Evolutionary conservation across 1,139 yeast genomes (phyloP).

Genomic region (Chernovozyma aurita): DNA sequence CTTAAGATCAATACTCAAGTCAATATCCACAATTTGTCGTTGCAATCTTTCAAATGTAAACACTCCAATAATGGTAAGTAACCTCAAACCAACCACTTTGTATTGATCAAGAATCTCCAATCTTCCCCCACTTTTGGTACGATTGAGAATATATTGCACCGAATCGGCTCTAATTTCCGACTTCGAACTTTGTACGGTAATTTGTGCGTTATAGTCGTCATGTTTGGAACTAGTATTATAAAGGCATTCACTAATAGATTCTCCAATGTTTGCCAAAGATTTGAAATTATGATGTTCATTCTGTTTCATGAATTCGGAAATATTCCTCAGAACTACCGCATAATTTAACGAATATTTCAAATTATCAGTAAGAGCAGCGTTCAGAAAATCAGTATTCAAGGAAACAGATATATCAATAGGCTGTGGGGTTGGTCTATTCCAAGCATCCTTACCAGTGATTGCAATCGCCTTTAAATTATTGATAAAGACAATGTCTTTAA

Average conservation of each 20-base stretch:
- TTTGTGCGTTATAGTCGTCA: conserved; percentile 26
- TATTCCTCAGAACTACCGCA: conserved; percentile 71
- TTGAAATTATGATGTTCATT: conserved; percentile 45
- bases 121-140: conserved; percentile 18
- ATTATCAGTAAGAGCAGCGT: conserved; percentile 74
- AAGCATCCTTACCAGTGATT: conserved; percentile 69
- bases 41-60: conserved; percentile 83
- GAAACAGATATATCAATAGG: conserved; percentile 59
- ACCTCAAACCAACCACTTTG: conserved; percentile 47
- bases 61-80: conserved; percentile 82
- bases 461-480: conserved; percentile 58
- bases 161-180: conserved; percentile 55
- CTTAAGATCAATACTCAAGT: conserved; percentile 43
- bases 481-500: conserved; percentile 53
- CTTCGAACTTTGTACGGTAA: conserved; percentile 45
- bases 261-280: conserved; percentile 55
- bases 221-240: conserved; percentile 51
- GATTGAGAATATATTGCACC: conserved; percentile 32
- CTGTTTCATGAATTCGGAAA: conserved; percentile 47
- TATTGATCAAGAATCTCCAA: conserved; percentile 32
- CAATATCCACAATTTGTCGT: conserved; percentile 69
- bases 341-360: conserved; percentile 78
- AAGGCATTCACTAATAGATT: conserved; percentile 44
- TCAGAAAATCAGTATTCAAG: conserved; percentile 62
- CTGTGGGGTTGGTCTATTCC: conserved; percentile 69